Percentiles rank a stretch among this genome's conserved stretches.
phyloP scores from a whole-genome alignment of 805 yeast species.

The Ogataea zsoltii region DNA sequence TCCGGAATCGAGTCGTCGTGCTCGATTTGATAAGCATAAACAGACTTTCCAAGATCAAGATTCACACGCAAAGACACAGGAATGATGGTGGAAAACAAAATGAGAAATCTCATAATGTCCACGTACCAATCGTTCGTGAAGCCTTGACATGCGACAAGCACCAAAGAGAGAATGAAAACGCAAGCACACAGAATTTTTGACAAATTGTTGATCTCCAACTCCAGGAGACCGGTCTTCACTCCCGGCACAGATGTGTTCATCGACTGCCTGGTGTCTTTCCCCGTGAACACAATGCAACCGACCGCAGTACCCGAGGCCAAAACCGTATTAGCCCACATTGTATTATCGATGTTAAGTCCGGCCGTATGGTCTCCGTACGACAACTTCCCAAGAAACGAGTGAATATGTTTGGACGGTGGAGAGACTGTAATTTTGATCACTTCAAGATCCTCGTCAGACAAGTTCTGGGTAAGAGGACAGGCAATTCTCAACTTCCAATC shows the following conservation, averaged over 20 bases:
- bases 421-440: slow-evolving; percentile 64
- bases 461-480: slow-evolving; percentile 65
- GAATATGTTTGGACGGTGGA: slow-evolving; percentile 85
- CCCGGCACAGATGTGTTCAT: slow-evolving; percentile 88
- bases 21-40: slow-evolving; percentile 93
- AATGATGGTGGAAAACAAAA: slow-evolving; percentile 89
- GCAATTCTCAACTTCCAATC: slow-evolving; percentile 96
- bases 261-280: slow-evolving; percentile 90
- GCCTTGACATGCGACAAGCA: slow-evolving; percentile 79
- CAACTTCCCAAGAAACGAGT: slow-evolving; percentile 75
- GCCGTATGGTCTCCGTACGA: slow-evolving; percentile 56
- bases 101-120: slow-evolving; percentile 86
- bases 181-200: slow-evolving; percentile 87
- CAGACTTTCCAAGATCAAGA: slow-evolving; percentile 91
- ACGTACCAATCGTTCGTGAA: slow-evolving; percentile 78
- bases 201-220: slow-evolving; percentile 83
- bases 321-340: slow-evolving; percentile 98
- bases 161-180: slow-evolving; percentile 75
- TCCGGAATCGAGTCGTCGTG: slow-evolving; percentile 79
- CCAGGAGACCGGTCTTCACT: slow-evolving; percentile 86
- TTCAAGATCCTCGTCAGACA: slow-evolving; percentile 51
- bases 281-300: slow-evolving; percentile 89
- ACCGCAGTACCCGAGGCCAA: slow-evolving; percentile 90
- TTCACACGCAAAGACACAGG: slow-evolving; percentile 96
- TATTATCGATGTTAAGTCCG: slow-evolving; percentile 82